These are phyloP conservation scores for Didymella arachidicola DNA, from an alignment of 2,329 filamentous ascomycete species.

Conservation along the genomic window DNA sequence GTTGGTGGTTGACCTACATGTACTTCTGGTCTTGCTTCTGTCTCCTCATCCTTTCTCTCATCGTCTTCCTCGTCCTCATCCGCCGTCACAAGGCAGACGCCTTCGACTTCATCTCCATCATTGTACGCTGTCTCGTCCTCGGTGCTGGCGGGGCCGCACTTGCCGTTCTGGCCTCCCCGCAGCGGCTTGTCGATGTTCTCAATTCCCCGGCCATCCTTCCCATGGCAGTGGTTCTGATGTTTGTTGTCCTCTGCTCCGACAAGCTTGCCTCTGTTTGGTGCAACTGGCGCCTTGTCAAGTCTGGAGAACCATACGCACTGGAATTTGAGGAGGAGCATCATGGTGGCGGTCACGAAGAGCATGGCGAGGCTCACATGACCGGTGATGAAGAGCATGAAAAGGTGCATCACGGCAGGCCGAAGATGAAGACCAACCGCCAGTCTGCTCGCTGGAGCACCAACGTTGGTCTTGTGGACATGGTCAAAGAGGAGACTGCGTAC, in stretches of 20 bases:
- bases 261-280: constrained; percentile 41
- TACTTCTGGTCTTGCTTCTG: constrained; percentile 52
- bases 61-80: constrained; percentile 52
- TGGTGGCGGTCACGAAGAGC: constrained; percentile 25
- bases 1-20: constrained; percentile 46
- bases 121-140: constrained; percentile 39
- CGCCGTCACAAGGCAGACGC: constrained; percentile 50
- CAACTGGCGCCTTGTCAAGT: constrained; percentile 42
- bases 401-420: constrained; percentile 17
- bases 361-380: constrained; percentile 24
- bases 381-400: constrained; percentile 12
- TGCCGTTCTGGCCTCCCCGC: constrained; percentile 37
- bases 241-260: constrained; percentile 42
- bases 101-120: constrained; percentile 51
- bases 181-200: constrained; percentile 37
- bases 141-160: constrained; percentile 41
- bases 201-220: constrained; percentile 47
- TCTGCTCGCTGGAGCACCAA: constrained; percentile 34
- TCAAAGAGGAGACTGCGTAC: constrained; percentile 7
- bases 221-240: constrained; percentile 46
- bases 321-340: constrained; percentile 40
- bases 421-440: constrained; percentile 29
- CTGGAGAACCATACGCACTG: constrained; percentile 41
- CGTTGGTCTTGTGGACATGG: constrained; percentile 20
- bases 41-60: constrained; percentile 47